Base-by-base conservation (phyloP, 2,329 filamentous ascomycete genomes). In the Fusarium gaditjirri region DNA sequence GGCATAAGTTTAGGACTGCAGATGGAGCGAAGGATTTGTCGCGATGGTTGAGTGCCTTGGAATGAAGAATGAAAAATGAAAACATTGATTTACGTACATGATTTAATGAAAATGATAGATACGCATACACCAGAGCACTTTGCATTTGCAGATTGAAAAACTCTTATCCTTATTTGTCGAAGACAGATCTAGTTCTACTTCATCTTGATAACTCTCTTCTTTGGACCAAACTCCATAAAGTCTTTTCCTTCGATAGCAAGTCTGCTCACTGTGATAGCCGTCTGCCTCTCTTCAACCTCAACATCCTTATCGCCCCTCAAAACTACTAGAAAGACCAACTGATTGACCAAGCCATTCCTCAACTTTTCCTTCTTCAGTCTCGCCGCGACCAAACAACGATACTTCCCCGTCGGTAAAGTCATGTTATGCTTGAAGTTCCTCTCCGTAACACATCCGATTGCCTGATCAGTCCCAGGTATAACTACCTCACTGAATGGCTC, bases 1-100 rank as follows among this genome's bases (percentile, higher is more conserved):
- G 65, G 3, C 44, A 68, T 16, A 68, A 43, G 11, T 68, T 62
- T 6, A 68, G 64, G 9, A 63, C 56, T 21, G 55, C 35, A 1
- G 65, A 63, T 31, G 64, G 56, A 47, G 46, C 57, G 0, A 68
- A 56, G 39, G 65, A 68, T 29, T 11, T 68, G 16, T 68, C 65
- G 6, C 52, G 64, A 9, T 68, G 65, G 65, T 38, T 68, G 35
- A 67, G 64, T 53, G 49, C 64, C 2, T 41, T 67, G 29, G 46
- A 67, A 33, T 67, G 17, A 50, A 38, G n/a, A 31, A 64, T 36
- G 1, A 29, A 38, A 6, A 35, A 27, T 47, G 4, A 39, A 64
- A 2, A n/a, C 13, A 39, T 31, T 36, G 38, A 50, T 23, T 46
- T 25, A 55, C 31, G 25, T 10, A n/a, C 2, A 66, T 36, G 33